Conservation (phyloP, 2,329 filamentous ascomycete genomes). For the Nemania bipapillata region DNA sequence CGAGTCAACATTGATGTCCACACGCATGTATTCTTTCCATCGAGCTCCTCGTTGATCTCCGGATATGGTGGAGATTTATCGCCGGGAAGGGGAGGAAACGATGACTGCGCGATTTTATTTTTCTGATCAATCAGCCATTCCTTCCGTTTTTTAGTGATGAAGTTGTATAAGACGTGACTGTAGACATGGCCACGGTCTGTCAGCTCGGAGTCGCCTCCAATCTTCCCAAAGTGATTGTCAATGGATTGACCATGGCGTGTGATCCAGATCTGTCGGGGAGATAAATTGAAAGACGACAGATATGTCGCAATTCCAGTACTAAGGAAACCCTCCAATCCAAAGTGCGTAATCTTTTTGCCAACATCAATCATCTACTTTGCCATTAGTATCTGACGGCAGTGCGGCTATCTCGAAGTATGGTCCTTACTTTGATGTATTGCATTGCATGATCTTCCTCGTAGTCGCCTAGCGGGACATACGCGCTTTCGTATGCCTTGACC, state of each 20-base stretch:
- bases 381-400: constrained; percentile 44
- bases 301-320: constrained; percentile 94
- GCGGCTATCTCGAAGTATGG: not conserved
- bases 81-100: constrained; percentile 89
- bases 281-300: constrained; percentile 94
- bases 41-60: constrained; percentile 75
- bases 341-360: constrained; percentile 89
- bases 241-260: constrained; percentile 91
- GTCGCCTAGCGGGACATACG: constrained; percentile 88
- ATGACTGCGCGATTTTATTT: constrained; percentile 77
- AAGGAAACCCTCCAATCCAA: constrained; percentile 90
- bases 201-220: constrained; percentile 86
- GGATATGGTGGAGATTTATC: constrained; percentile 96
- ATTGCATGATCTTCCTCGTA: constrained; percentile 91
- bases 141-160: constrained; percentile 82
- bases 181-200: constrained; percentile 84
- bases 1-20: constrained; percentile 98
- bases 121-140: constrained; percentile 86
- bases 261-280: constrained; percentile 97
- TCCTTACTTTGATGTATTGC: constrained; percentile 82
- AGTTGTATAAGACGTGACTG: constrained; percentile 79
- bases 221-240: constrained; percentile 87
- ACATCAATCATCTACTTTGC: constrained; percentile 85
- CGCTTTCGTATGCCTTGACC: constrained; percentile 91
- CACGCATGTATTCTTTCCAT: constrained; percentile 92